Percentiles rank a stretch among this genome's conserved stretches.
These are phyloP conservation scores for Lactarius evosmus DNA, from an alignment of 768 basidiomycete genomes.

Conservation along the genomic window DNA sequence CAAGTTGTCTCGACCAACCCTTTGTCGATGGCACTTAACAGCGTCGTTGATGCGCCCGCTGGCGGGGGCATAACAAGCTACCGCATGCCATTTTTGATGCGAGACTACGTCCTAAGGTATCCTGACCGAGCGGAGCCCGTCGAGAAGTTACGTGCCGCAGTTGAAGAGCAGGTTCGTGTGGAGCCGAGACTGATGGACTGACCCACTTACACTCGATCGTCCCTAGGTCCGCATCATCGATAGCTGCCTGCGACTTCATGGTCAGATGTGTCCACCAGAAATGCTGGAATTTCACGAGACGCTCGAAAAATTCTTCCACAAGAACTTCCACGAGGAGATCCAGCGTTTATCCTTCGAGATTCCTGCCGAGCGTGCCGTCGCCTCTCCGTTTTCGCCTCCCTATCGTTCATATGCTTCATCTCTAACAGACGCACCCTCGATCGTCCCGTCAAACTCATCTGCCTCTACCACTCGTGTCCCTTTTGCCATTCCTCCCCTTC, in stretches of 20 bases:
- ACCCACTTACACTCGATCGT: constrained; percentile 6
- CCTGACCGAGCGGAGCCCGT: constrained; percentile 69
- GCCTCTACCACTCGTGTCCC: constrained; percentile 25
- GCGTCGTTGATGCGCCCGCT: constrained; percentile 76
- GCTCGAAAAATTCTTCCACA: constrained; percentile 78
- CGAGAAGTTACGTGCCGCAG: constrained; percentile 65
- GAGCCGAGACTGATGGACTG: not conserved
- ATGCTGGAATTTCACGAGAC: constrained; percentile 93
- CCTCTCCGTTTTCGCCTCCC: constrained; percentile 16
- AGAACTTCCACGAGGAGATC: constrained; percentile 83
- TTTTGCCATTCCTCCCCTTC: constrained; percentile 51
- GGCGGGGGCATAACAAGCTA: constrained; percentile 78
- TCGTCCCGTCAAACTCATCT: constrained; percentile 38
- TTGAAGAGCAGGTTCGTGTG: constrained; percentile 76
- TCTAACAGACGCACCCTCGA: constrained; percentile 40
- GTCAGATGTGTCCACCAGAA: constrained; percentile 75
- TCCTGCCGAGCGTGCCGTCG: constrained; percentile 42
- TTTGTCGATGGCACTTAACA: constrained; percentile 82
- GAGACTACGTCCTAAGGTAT: constrained; percentile 62
- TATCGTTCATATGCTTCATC: constrained; percentile 24
- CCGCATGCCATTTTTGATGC: constrained; percentile 70
- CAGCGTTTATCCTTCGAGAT: constrained; percentile 62
- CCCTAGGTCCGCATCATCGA: constrained; percentile 73
- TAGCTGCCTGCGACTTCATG: constrained; percentile 79
- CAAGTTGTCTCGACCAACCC: constrained; percentile 75